Conservation (phyloP, 345 rosid species). For the Aquilaria sinensis region DNA sequence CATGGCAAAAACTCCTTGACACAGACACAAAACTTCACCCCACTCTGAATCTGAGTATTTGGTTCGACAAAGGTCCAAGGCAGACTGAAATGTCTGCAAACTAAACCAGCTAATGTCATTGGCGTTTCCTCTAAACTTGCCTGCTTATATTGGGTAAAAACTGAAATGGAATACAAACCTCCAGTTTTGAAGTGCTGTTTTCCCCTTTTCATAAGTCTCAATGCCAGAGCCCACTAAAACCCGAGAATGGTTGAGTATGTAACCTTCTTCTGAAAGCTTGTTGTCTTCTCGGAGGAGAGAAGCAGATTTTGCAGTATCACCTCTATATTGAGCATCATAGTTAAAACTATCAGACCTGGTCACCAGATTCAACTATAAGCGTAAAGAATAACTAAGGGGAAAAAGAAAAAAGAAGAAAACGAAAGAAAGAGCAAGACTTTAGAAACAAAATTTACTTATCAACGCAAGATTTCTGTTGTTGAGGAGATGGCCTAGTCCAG, state of each 20-base stretch:
- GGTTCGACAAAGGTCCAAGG: slow-evolving; percentile 86
- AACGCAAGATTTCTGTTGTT: slow-evolving; percentile 63
- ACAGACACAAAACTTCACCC: slow-evolving; percentile 71
- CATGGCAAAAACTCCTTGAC: slow-evolving; percentile 76
- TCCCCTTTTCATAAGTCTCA: slow-evolving; percentile 68
- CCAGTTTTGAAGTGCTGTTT: slow-evolving; percentile 74
- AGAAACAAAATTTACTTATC: slow-evolving; percentile 37
- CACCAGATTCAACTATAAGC: slow-evolving; percentile 9
- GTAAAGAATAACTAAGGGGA: neutral
- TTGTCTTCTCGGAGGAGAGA: slow-evolving; percentile 46
- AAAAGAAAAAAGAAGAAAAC: neutral
- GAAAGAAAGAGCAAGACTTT: neutral
- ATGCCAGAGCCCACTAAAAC: slow-evolving; percentile 72
- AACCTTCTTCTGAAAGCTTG: slow-evolving; percentile 61
- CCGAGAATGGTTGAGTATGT: slow-evolving; percentile 67
- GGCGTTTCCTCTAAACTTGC: neutral
- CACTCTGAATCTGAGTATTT: slow-evolving; percentile 52
- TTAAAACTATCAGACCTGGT: slow-evolving; percentile 67
- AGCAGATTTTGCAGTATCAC: slow-evolving; percentile 52
- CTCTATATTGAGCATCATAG: slow-evolving; percentile 64
- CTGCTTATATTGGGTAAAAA: neutral
- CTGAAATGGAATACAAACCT: slow-evolving; percentile 32
- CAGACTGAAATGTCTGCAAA: slow-evolving; percentile 69
- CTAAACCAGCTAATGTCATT: slow-evolving; percentile 2
- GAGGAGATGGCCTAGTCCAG: slow-evolving; percentile 72